Percentiles rank a stretch among this genome's conserved stretches.
Conservation (phyloP, 495 filamentous ascomycete genomes). For the Aspergillus ostianus region DNA sequence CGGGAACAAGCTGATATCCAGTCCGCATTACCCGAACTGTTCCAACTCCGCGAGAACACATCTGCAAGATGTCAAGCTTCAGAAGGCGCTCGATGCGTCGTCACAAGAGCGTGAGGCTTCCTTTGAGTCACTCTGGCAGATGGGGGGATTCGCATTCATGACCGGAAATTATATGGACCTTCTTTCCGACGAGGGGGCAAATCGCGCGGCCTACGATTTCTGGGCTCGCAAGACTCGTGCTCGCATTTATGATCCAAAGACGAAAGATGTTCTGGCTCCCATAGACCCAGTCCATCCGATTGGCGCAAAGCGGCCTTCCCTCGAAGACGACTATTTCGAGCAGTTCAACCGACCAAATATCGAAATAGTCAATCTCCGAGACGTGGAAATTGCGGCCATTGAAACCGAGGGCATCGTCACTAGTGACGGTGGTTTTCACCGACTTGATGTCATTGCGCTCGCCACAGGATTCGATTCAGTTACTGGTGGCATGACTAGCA, state of each 20-base stretch:
- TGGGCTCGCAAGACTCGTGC: conserved; percentile 50
- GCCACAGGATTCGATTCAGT: conserved; percentile 54
- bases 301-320: conserved; percentile 50
- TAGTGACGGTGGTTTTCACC: conserved; percentile 35
- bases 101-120: conserved; percentile 42
- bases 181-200: conserved; percentile 43
- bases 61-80: conserved; percentile 11
- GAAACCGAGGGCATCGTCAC: conserved; percentile 39
- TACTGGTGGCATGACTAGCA: background rate
- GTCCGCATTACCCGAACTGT: background rate
- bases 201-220: conserved; percentile 50
- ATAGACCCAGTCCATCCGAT: conserved; percentile 46
- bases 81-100: conserved; percentile 45
- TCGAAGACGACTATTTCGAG: conserved; percentile 57
- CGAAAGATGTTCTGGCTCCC: conserved; percentile 51
- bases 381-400: conserved; percentile 47
- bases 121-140: conserved; percentile 46
- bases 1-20: conserved; percentile 28
- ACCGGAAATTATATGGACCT: conserved; percentile 51
- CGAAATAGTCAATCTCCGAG: conserved; percentile 47
- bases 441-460: conserved; percentile 52
- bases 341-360: conserved; percentile 53
- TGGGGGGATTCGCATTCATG: conserved; percentile 50
- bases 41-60: background rate
- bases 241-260: conserved; percentile 47